Conservation (phyloP, 108 stramenopile species). For the Cyclotella cryptica region DNA sequence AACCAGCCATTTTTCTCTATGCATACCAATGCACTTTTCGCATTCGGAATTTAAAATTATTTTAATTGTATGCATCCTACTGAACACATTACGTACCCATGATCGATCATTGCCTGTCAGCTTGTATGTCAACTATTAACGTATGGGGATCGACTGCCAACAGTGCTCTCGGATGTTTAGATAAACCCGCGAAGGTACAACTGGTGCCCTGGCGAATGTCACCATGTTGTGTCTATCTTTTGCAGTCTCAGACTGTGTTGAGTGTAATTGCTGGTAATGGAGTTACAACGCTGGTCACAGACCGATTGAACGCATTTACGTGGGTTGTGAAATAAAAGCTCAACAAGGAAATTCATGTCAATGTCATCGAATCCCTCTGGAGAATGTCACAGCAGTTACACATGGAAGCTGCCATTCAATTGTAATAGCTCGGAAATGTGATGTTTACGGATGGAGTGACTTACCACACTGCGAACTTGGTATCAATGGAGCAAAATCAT, state of each 20-base stretch:
- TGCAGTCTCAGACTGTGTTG: background rate
- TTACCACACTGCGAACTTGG: conserved; percentile 1
- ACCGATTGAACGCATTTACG: conserved; percentile 20
- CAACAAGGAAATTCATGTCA: conserved; percentile 3
- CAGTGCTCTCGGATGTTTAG: conserved; percentile 5
- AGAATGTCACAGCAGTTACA: conserved; percentile 1
- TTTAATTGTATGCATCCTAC: too few species aligned
- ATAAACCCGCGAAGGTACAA: background rate
- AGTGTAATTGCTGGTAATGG: conserved; percentile 25
- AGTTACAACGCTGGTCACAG: conserved; percentile 24
- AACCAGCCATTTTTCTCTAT: too few species aligned
- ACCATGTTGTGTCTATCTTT: background rate
- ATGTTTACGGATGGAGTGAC: conserved; percentile 29
- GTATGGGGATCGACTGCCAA: conserved; percentile 14
- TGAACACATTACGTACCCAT: too few species aligned
- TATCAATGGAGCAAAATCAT: background rate
- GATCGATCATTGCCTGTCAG: background rate
- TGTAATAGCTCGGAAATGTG: conserved; percentile 1
- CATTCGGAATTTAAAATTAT: too few species aligned
- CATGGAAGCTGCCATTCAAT: conserved; percentile 20
- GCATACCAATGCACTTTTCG: too few species aligned
- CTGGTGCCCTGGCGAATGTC: background rate
- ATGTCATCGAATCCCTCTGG: conserved; percentile 13
- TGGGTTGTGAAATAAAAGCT: background rate
- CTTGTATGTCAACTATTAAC: conserved; percentile 2